phyloP scores from a whole-genome alignment of 108 stramenopile species.

The Fistulifera solaris region DNA sequence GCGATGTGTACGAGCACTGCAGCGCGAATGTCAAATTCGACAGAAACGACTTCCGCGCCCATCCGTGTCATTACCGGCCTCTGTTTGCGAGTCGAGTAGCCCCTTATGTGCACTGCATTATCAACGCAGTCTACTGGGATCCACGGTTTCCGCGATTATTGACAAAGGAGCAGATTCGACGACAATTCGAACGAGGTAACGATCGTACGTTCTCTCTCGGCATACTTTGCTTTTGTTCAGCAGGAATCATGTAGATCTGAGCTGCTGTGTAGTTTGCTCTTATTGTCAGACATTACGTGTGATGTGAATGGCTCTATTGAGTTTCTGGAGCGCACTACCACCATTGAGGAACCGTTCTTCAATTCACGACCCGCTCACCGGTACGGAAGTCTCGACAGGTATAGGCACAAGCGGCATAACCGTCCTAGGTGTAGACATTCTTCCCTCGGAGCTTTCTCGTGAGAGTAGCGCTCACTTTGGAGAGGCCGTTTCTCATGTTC shows the following conservation, averaged over 20 bases:
- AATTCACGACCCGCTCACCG: slow-evolving; percentile 43
- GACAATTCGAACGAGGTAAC: slow-evolving; percentile 8
- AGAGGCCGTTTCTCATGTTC: slow-evolving; percentile 29
- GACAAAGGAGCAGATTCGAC: slow-evolving; percentile 49
- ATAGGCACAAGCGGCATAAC: slow-evolving; percentile 43
- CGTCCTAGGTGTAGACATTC: slow-evolving; percentile 62
- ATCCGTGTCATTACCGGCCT: slow-evolving; percentile 57
- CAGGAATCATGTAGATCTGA: too few species aligned
- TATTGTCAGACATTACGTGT: slow-evolving; percentile 76
- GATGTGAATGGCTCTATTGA: slow-evolving; percentile 68
- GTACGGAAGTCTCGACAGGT: slow-evolving; percentile 6
- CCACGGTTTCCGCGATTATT: slow-evolving; percentile 65
- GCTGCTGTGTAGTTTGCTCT: slow-evolving; percentile 20
- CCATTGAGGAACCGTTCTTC: slow-evolving; percentile 75
- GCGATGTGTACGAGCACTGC: slow-evolving; percentile 29
- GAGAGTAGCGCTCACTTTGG: slow-evolving; percentile 83
- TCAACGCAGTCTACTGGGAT: slow-evolving; percentile 86
- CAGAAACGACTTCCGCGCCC: slow-evolving; percentile 46
- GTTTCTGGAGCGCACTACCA: slow-evolving; percentile 56
- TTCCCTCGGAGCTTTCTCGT: slow-evolving; percentile 70
- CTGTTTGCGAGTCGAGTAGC: slow-evolving; percentile 51
- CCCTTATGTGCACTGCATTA: slow-evolving; percentile 53
- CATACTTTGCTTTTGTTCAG: too few species aligned
- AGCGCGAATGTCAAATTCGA: slow-evolving; percentile 27
- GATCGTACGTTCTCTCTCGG: neutral